Conservation (phyloP, 768 basidiomycete species). For the Boletales sp. region DNA sequence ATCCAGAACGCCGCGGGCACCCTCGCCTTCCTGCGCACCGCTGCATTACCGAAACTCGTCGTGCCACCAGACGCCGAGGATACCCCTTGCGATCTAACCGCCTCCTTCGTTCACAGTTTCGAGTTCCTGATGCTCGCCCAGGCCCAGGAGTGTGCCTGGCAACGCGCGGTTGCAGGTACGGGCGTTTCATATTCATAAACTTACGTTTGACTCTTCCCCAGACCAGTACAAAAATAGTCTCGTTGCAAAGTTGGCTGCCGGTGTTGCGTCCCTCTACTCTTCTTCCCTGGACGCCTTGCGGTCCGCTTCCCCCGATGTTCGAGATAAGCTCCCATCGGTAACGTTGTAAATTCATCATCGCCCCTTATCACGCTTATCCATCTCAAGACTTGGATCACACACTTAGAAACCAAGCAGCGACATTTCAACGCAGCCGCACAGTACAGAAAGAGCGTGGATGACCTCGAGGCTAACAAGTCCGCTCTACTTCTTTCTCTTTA, state of each 20-base stretch:
- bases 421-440: conserved; percentile 92
- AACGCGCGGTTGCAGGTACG: conserved; percentile 79
- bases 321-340: conserved; percentile 54
- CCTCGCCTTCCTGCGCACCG: conserved; percentile 55
- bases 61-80: conserved; percentile 49
- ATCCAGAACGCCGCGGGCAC: conserved; percentile 68
- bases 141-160: conserved; percentile 97
- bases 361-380: conserved; percentile 10
- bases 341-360: conserved; percentile 11
- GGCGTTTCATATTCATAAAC: neutral
- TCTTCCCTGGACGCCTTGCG: conserved; percentile 43
- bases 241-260: conserved; percentile 78
- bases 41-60: conserved; percentile 50
- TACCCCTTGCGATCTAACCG: conserved; percentile 63
- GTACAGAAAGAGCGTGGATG: conserved; percentile 85
- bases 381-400: conserved; percentile 64
- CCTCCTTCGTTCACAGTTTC: conserved; percentile 55
- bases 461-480: conserved; percentile 72
- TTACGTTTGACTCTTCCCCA: neutral
- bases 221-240: conserved; percentile 72
- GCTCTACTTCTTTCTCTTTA: conserved; percentile 10
- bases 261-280: conserved; percentile 67
- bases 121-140: conserved; percentile 85
- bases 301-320: conserved; percentile 42
- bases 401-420: conserved; percentile 74